A percentile compares a stretch with the other conserved stretches of the same genome.
phyloP scores from a whole-genome alignment of 169 alveolate species.

The Eimeria acervulina region DNA sequence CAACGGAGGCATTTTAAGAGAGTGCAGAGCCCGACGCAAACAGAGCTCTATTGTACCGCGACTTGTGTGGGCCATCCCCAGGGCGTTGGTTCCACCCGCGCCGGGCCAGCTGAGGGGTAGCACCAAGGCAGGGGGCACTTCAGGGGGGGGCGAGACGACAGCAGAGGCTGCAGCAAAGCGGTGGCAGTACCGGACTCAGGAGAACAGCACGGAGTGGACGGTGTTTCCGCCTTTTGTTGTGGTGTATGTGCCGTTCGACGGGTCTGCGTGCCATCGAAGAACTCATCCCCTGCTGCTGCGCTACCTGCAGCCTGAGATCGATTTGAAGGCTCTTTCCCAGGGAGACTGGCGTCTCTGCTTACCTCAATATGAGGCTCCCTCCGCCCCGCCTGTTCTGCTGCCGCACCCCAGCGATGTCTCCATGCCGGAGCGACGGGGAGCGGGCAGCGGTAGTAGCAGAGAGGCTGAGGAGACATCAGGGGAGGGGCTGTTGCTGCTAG shows the following conservation, averaged over 20 bases:
- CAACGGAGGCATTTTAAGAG: not conserved
- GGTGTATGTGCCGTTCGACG: conserved; percentile 60
- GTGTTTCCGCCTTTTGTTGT: conserved; percentile 79
- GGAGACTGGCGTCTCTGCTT: conserved; percentile 61
- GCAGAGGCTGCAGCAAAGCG: conserved; percentile 28
- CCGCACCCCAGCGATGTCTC: conserved; percentile 67
- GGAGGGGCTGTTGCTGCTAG: conserved; percentile 21
- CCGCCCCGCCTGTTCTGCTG: conserved; percentile 51
- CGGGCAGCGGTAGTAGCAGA: not conserved
- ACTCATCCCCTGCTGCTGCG: conserved; percentile 70
- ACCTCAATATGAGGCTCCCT: conserved; percentile 50
- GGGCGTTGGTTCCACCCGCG: conserved; percentile 45
- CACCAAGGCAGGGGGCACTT: not conserved
- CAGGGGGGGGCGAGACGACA: not conserved
- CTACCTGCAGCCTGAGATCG: conserved; percentile 82
- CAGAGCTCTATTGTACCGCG: not conserved
- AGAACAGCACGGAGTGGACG: conserved; percentile 69
- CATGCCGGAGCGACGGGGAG: not conserved
- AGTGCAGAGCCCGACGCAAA: not conserved
- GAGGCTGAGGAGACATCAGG: conserved; percentile 16
- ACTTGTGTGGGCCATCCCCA: conserved; percentile 69
- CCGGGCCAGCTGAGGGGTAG: conserved; percentile 15
- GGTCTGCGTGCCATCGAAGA: conserved; percentile 8
- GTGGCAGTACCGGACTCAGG: conserved; percentile 77
- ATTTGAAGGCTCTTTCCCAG: conserved; percentile 35